Evolutionary conservation across 352 stramenopile genomes (phyloP).

Genomic region (Pythium aristosporum): DNA sequence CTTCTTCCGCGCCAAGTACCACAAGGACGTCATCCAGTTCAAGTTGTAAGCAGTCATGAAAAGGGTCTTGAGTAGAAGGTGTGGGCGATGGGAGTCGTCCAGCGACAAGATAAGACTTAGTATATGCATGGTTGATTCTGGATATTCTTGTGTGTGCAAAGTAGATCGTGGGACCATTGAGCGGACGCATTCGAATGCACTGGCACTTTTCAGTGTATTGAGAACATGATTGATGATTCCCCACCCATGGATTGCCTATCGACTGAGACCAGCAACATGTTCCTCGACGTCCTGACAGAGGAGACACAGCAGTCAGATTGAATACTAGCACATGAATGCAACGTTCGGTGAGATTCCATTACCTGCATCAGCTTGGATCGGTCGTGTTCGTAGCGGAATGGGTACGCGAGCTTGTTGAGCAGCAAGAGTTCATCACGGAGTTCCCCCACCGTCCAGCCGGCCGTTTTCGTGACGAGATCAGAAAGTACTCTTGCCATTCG

Average conservation of each 20-base stretch:
- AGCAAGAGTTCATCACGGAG: constrained; percentile 66
- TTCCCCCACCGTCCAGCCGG: constrained; percentile 68
- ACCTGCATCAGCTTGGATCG: constrained; percentile 71
- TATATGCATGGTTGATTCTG: background rate
- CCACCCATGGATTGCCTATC: too few relatives aligned
- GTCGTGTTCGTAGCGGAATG: constrained; percentile 61
- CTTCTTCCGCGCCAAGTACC: constrained; percentile 26
- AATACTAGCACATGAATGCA: background rate
- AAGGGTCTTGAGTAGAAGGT: too few relatives aligned
- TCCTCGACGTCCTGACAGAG: constrained; percentile 16
- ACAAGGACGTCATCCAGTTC: constrained; percentile 41
- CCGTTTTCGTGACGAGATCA: constrained; percentile 58
- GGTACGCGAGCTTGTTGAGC: constrained; percentile 71
- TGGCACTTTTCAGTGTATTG: too few relatives aligned
- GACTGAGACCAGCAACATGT: constrained; percentile 10
- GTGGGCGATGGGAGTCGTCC: too few relatives aligned
- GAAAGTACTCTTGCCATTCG: constrained; percentile 51
- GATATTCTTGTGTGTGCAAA: too few relatives aligned
- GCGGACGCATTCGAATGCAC: too few relatives aligned
- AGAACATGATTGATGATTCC: too few relatives aligned
- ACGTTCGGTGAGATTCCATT: background rate
- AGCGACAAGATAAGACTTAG: background rate
- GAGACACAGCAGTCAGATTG: background rate
- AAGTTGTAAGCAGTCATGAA: constrained; percentile 47
- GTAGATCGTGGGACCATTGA: too few relatives aligned